phyloP scores from a whole-genome alignment of 768 basidiomycete species.

The Russula sp. region DNA sequence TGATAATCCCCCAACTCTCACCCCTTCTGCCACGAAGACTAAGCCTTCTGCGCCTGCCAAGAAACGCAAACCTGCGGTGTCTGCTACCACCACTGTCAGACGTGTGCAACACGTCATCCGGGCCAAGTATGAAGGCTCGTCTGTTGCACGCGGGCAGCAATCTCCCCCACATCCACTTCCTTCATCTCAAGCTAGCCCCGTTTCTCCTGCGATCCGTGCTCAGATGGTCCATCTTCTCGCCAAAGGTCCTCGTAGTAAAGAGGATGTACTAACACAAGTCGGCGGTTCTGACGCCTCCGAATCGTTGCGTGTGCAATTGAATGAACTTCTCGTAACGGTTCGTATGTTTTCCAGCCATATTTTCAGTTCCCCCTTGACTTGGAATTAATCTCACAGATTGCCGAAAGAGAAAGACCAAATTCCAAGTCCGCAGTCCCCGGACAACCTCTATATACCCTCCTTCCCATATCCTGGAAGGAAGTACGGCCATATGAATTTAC shows the following conservation, averaged over 20 bases:
- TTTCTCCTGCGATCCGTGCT: conserved; percentile 25
- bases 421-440: conserved; percentile 3
- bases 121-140: conserved; percentile 23
- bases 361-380: neutral
- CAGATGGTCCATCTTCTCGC: conserved; percentile 51
- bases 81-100: conserved; percentile 8
- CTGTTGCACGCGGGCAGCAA: conserved; percentile 27
- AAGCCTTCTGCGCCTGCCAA: conserved; percentile 29
- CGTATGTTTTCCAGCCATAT: conserved; percentile 16
- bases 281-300: conserved; percentile 34
- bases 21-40: conserved; percentile 22
- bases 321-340: conserved; percentile 46
- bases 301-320: conserved; percentile 36
- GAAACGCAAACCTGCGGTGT: conserved; percentile 18
- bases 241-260: conserved; percentile 39
- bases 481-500: conserved; percentile 63
- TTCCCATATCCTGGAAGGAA: conserved; percentile 52
- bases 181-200: conserved; percentile 6
- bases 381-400: conserved; percentile 10
- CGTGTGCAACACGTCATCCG: conserved; percentile 16
- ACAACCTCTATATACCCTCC: conserved; percentile 41
- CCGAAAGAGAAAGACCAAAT: conserved; percentile 12
- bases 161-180: conserved; percentile 25
- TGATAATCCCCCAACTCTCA: conserved; percentile 31
- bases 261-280: conserved; percentile 36